phyloP scores from a whole-genome alignment of 108 stramenopile genomes.

The Aurantiochytrium sp. region DNA sequence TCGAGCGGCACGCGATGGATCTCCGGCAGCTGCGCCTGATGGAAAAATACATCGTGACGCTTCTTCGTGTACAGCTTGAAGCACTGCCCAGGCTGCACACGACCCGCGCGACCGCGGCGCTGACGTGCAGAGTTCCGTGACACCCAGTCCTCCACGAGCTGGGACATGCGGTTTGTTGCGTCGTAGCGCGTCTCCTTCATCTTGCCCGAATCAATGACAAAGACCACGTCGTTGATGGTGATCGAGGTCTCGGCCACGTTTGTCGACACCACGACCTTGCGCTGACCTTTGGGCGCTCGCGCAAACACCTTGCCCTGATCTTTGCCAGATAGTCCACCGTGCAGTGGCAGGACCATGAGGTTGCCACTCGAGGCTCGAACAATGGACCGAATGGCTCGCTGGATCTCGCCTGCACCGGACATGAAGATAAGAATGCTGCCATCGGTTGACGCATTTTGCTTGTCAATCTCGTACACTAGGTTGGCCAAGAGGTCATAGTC shows the following conservation, averaged over 20 bases:
- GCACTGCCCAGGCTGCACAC: slow-evolving; percentile 75
- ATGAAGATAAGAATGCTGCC: slow-evolving; percentile 89
- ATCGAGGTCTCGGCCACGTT: slow-evolving; percentile 92
- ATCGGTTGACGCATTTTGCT: slow-evolving; percentile 20
- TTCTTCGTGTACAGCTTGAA: slow-evolving; percentile 71
- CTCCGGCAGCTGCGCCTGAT: slow-evolving; percentile 44
- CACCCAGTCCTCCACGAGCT: slow-evolving; percentile 76
- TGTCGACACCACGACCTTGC: slow-evolving; percentile 84
- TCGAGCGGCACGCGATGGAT: slow-evolving; percentile 50
- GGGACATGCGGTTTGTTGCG: slow-evolving; percentile 69
- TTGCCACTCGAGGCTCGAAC: slow-evolving; percentile 47
- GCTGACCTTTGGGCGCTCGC: slow-evolving; percentile 45
- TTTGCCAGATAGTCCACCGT: slow-evolving; percentile 65
- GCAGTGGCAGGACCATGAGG: slow-evolving; percentile 67
- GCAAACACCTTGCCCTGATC: slow-evolving; percentile 69
- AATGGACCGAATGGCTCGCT: slow-evolving; percentile 62
- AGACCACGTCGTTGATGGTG: slow-evolving; percentile 87
- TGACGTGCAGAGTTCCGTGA: slow-evolving; percentile 77
- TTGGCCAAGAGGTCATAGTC: slow-evolving; percentile 2
- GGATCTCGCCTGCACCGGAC: slow-evolving; percentile 84
- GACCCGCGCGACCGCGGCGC: slow-evolving; percentile 77
- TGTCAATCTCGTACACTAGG: not conserved
- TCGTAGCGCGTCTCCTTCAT: slow-evolving; percentile 88
- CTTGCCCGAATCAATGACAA: slow-evolving; percentile 84
- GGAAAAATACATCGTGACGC: slow-evolving; percentile 39